These are phyloP conservation scores for Erysimum cheiri DNA, from an alignment of 441 rosid species.

Conservation along the genomic window DNA sequence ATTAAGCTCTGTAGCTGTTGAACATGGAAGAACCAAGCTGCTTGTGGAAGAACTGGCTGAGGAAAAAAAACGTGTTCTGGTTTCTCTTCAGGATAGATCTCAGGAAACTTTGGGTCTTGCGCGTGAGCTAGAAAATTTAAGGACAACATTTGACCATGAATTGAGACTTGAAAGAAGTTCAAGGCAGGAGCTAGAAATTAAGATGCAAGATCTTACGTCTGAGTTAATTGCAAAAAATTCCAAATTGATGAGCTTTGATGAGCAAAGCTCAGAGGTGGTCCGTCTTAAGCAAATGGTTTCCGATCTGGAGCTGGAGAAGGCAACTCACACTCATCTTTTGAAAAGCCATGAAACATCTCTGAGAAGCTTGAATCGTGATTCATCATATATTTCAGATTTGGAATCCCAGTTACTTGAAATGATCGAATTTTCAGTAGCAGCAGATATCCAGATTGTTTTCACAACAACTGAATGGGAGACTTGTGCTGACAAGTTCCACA, in stretches of 20 bases:
- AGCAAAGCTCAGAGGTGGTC: constrained; percentile 64
- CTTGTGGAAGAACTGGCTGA: constrained; percentile 59
- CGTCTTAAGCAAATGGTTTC: constrained; percentile 65
- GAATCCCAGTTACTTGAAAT: constrained; percentile 56
- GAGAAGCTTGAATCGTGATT: constrained; percentile 41
- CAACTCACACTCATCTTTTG: constrained; percentile 51
- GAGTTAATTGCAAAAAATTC: constrained; percentile 61
- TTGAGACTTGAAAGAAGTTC: constrained; percentile 61
- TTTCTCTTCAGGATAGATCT: constrained; percentile 59
- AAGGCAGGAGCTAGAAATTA: constrained; percentile 57
- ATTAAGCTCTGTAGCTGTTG: constrained; percentile 58
- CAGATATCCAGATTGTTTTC: constrained; percentile 63
- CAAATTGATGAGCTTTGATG: constrained; percentile 59
- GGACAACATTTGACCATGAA: constrained; percentile 57
- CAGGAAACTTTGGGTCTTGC: constrained; percentile 59
- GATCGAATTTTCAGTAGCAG: constrained; percentile 43
- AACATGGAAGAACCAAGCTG: constrained; percentile 63
- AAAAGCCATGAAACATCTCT: constrained; percentile 46
- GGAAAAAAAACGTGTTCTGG: constrained; percentile 63
- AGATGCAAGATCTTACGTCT: constrained; percentile 61
- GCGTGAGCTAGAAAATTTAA: constrained; percentile 57
- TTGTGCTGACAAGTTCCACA: constrained; percentile 60
- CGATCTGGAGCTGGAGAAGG: constrained; percentile 72
- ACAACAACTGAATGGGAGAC: constrained; percentile 62
- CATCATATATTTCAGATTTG: constrained; percentile 50